Evolutionary conservation across 208 protist species (phyloP).

Genomic region (Trypanosoma lewisi): DNA sequence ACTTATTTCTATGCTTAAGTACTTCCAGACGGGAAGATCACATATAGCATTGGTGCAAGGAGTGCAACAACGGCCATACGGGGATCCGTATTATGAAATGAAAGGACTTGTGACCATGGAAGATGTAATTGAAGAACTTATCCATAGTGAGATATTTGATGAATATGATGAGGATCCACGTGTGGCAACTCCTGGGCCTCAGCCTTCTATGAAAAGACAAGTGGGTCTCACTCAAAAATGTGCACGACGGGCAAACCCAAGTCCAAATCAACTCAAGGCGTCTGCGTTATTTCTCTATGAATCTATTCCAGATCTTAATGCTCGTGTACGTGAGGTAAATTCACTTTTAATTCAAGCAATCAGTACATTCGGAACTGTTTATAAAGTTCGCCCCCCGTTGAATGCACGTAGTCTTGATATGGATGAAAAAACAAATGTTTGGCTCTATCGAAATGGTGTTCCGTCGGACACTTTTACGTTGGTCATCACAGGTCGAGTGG

Average conservation of each 20-base stretch:
- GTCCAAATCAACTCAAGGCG: conserved; percentile 82
- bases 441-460: conserved; percentile 83
- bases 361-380: conserved; percentile 50
- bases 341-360: conserved; percentile 54
- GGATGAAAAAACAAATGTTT: conserved; percentile 87
- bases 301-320: conserved; percentile 65
- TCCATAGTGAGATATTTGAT: conserved; percentile 97
- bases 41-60: conserved; percentile 94
- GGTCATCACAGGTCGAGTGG: conserved; percentile 77
- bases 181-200: conserved; percentile 5
- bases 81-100: conserved; percentile 94
- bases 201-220: conserved; percentile 40
- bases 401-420: conserved; percentile 71
- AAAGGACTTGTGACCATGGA: conserved; percentile 96
- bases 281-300: conserved; percentile 81
- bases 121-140: conserved; percentile 97
- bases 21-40: conserved; percentile 92
- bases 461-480: conserved; percentile 83
- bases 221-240: conserved; percentile 78
- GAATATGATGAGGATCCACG: conserved; percentile 91
- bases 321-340: conserved; percentile 38
- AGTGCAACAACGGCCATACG: conserved; percentile 80
- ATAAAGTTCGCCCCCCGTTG: conserved; percentile 72
- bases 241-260: conserved; percentile 68
- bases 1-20: conserved; percentile 94